Evolutionary conservation across 192 early-diverging fungal species (phyloP).

Genomic region (Rhizophagus sp.): DNA sequence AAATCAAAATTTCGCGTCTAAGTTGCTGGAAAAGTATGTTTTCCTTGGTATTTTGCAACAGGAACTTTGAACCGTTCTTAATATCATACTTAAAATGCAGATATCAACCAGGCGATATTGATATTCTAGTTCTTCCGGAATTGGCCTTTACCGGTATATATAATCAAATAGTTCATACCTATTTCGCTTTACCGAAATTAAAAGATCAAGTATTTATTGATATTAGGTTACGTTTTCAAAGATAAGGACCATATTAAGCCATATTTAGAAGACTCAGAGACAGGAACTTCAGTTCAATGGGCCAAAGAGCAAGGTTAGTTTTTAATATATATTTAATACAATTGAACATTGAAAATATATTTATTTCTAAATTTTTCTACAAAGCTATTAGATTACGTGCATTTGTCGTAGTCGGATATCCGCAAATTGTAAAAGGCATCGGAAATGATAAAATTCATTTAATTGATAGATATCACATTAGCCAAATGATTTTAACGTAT

Average conservation of each 20-base stretch:
- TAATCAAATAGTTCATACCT: background rate
- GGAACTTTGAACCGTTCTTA: background rate
- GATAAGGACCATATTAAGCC: slow-evolving; percentile 56
- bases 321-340: background rate
- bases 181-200: background rate
- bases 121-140: slow-evolving; percentile 75
- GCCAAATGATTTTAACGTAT: background rate
- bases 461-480: background rate
- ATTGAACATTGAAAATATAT: background rate
- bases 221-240: slow-evolving; percentile 67
- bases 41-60: background rate
- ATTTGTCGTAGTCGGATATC: slow-evolving; percentile 71
- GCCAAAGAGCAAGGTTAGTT: slow-evolving; percentile 58
- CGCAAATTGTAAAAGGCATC: slow-evolving; percentile 43
- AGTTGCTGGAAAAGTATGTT: slow-evolving; percentile 2
- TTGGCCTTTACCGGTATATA: slow-evolving; percentile 73
- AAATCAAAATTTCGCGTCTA: slow-evolving; percentile 17
- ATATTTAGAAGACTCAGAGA: slow-evolving; percentile 56
- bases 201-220: background rate
- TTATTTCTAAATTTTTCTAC: background rate
- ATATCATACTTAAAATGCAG: slow-evolving; percentile 29
- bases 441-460: background rate
- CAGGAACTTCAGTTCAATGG: slow-evolving; percentile 60
- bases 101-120: slow-evolving; percentile 54
- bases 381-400: slow-evolving; percentile 55